Evolutionary conservation across 2,329 filamentous ascomycete genomes (phyloP).

Genomic region (Bretziella fagacearum): DNA sequence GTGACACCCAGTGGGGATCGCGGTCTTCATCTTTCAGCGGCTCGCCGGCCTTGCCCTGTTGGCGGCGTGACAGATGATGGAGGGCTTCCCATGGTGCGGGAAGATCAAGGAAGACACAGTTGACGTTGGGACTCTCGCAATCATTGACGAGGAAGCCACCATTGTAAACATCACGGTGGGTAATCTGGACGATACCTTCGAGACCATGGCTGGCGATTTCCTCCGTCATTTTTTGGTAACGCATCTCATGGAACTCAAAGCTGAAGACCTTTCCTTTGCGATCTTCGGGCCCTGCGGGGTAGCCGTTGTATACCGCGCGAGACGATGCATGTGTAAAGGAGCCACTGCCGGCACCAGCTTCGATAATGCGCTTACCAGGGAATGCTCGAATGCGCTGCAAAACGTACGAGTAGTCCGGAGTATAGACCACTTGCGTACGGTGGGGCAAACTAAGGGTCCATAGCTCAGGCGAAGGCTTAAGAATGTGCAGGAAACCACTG

Average conservation of each 20-base stretch:
- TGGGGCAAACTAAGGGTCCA: constrained; percentile 71
- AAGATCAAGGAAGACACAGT: constrained; percentile 59
- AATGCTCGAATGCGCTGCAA: constrained; percentile 58
- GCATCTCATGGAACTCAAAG: constrained; percentile 63
- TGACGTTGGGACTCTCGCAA: constrained; percentile 9
- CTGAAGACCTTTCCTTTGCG: constrained; percentile 57
- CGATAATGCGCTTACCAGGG: constrained; percentile 57
- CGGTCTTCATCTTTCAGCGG: constrained; percentile 21
- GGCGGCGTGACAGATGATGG: constrained; percentile 48
- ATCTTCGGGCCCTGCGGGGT: constrained; percentile 30
- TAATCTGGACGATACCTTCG: constrained; percentile 48
- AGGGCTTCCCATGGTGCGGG: constrained; percentile 69
- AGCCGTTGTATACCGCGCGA: constrained; percentile 59
- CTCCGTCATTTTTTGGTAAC: constrained; percentile 49
- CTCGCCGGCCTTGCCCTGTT: constrained; percentile 18
- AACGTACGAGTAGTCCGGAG: constrained; percentile 72
- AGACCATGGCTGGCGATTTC: constrained; percentile 56
- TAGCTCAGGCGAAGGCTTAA: constrained; percentile 63
- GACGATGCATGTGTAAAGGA: constrained; percentile 70
- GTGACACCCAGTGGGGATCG: constrained; percentile 17
- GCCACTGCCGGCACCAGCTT: constrained; percentile 67
- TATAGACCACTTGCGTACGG: constrained; percentile 74
- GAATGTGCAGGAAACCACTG: constrained; percentile 60
- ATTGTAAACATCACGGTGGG: constrained; percentile 63
- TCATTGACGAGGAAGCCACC: constrained; percentile 42